Evolutionary conservation across 2,329 filamentous ascomycete genomes (phyloP), one percentile per base, ranked within the genome.

Genomic region (Akanthomyces dipterigenus): DNA sequence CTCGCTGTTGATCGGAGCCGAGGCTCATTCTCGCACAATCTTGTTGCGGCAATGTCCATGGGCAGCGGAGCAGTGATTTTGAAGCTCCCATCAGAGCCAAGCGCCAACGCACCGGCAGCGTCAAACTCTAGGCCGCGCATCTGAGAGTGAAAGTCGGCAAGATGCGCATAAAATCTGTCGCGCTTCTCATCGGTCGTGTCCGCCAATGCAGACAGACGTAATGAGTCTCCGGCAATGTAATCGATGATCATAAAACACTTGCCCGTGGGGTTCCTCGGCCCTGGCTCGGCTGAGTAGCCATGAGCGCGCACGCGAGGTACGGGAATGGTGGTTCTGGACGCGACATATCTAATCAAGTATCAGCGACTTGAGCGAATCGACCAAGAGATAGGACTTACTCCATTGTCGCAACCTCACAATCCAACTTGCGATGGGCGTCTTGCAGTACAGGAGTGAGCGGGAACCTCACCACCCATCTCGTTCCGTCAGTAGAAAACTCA

Each of bases 371-470:
- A 3, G 16, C 18, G 11, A 5, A 12, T 14, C 12, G 5, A 5
- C 4, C 1, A 26, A 34, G n/a, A 28, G 16, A 43, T 12, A 20
- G 9, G 18, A 40, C 34, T 24, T 36, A 60, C 58, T 60, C 49
- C 58, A 60, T 38, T n/a, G 58, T 60, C 9, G 58, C 26, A 60
- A 60, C 49, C 18, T 60, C 58, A 28, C 58, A 48, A 20, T 55
- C 49, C 11, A 60, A 22, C 28, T 55, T 60, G 14, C 42, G 49
- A 31, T 24, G 50, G 5, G 24, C 40, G 22, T 55, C 50, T 22
- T n/a, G 42, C 5, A 60, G 50, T 11, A 55, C 16, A 3, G 58
- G 58, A 26, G 34, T 34, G 18, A 60, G 28, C 42, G 58, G 58
- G 24, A 60, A 60, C n/a, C 58, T n/a, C 26, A 60, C 42, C 9